These are phyloP conservation scores for Pezicula rhizophila DNA, from an alignment of 2,329 filamentous ascomycete species.

Conservation along the genomic window DNA sequence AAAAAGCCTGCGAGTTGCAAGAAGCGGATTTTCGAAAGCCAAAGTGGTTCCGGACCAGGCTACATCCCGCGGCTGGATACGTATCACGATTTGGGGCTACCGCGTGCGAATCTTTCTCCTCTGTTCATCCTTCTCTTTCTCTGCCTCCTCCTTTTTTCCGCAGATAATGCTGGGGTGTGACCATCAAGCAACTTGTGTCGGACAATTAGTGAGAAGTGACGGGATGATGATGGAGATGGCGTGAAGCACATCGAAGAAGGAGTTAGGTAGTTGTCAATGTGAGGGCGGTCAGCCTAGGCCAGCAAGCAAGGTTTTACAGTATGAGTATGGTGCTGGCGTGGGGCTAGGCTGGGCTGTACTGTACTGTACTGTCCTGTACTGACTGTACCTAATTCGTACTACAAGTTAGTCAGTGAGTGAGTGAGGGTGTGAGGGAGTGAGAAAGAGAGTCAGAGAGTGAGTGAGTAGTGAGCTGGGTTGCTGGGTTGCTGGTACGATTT, in stretches of 20 bases:
- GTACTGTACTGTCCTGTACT: neutral
- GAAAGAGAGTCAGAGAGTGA: too few species aligned
- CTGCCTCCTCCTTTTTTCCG: neutral
- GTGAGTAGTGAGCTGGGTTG: neutral
- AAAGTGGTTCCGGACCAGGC: constrained; percentile 18
- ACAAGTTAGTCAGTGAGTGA: too few species aligned
- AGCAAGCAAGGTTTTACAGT: neutral
- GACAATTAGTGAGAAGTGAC: neutral
- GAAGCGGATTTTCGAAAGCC: constrained; percentile 14
- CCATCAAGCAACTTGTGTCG: neutral
- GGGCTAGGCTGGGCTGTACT: neutral
- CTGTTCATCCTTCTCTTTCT: neutral
- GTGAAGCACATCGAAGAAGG: neutral
- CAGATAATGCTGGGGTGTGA: neutral
- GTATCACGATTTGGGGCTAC: constrained; percentile 5
- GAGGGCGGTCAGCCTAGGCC: neutral
- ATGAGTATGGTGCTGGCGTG: neutral
- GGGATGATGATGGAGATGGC: neutral
- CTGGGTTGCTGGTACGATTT: too few species aligned
- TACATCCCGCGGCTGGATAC: constrained; percentile 21
- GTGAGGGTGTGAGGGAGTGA: neutral
- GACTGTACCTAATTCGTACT: neutral
- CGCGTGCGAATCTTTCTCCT: neutral
- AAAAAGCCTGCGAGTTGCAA: constrained; percentile 10
- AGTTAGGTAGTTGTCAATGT: neutral